These are phyloP conservation scores for Penicillium sp. DNA, from an alignment of 2,329 filamentous ascomycete species.

Conservation along the genomic window DNA sequence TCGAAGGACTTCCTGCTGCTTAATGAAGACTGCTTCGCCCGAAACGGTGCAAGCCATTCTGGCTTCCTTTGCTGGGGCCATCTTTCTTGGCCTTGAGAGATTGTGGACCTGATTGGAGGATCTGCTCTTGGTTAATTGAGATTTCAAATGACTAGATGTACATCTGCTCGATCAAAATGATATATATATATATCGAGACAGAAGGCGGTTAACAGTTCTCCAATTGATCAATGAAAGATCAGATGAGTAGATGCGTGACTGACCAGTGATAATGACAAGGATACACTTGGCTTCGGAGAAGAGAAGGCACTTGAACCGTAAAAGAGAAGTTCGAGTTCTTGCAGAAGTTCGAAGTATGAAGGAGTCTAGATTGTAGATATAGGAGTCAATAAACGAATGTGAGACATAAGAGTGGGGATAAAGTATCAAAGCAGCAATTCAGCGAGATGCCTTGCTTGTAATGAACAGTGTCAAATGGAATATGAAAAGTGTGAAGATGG, in stretches of 20 bases:
- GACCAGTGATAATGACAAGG: background rate
- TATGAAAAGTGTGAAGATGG: background rate
- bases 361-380: background rate
- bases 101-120: background rate
- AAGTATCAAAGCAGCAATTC: background rate
- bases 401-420: background rate
- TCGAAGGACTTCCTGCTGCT: background rate
- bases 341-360: background rate
- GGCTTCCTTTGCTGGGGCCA: background rate
- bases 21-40: background rate
- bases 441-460: background rate
- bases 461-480: background rate
- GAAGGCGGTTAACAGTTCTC: no score
- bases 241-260: no score
- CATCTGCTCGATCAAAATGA: no score
- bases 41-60: background rate
- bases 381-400: background rate
- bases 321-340: background rate
- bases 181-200: no score
- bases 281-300: background rate
- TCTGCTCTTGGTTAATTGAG: background rate
- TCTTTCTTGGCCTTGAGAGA: background rate
- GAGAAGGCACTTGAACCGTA: background rate
- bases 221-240: no score
- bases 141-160: background rate